These are phyloP conservation scores for Saccharomycopsis selenospora DNA, from an alignment of 805 yeast species.

Conservation along the genomic window DNA sequence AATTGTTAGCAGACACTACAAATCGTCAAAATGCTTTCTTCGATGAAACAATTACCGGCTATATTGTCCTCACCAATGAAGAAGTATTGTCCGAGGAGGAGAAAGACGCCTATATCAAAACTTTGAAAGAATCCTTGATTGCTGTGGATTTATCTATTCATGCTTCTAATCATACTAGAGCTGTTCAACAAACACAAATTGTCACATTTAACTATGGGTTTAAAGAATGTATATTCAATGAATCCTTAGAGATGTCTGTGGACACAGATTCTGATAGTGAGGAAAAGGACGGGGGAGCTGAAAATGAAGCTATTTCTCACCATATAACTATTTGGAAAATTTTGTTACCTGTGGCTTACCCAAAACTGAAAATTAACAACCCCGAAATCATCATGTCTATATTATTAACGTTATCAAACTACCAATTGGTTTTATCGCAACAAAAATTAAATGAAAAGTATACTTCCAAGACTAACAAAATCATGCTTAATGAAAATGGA, in stretches of 20 bases:
- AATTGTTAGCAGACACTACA: constrained; percentile 12
- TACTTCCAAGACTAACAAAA: constrained; percentile 2
- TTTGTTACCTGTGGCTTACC: constrained; percentile 19
- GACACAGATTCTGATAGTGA: constrained; percentile 7
- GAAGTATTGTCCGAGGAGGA: constrained; percentile 8
- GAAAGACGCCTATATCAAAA: constrained; percentile 11
- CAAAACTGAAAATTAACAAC: constrained; percentile 19
- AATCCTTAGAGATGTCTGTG: neutral
- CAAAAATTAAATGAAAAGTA: constrained; percentile 10
- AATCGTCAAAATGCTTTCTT: constrained; percentile 21
- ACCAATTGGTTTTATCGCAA: constrained; percentile 9
- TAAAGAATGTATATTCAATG: constrained; percentile 17
- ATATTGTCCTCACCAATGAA: constrained; percentile 16
- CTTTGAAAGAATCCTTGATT: constrained; percentile 13
- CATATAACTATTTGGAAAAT: constrained; percentile 21
- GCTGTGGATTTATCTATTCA: constrained; percentile 21
- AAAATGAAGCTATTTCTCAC: neutral
- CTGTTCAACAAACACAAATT: constrained; percentile 6
- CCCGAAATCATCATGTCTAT: constrained; percentile 21
- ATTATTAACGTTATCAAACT: constrained; percentile 12
- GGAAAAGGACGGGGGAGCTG: neutral
- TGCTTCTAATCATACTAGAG: constrained; percentile 16
- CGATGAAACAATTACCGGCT: constrained; percentile 20
- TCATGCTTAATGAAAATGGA: constrained; percentile 16
- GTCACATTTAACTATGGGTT: constrained; percentile 13